Evolutionary conservation across 2,329 filamentous ascomycete genomes (phyloP), one percentile per base, ranked within the genome.

Genomic region (Colletotrichum sp.): DNA sequence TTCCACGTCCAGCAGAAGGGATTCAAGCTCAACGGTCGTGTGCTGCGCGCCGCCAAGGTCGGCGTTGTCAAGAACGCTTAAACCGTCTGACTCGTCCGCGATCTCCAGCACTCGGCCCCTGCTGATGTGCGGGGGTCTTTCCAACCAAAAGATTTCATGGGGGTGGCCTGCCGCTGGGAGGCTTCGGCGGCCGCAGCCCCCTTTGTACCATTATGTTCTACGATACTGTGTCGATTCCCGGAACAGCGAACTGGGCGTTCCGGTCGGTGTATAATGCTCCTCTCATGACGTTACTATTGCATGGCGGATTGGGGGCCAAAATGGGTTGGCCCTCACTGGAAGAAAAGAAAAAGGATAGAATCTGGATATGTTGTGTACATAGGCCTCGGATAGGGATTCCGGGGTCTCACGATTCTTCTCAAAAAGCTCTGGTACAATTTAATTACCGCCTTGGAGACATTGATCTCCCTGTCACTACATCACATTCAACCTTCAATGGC

Each of bases 1-100:
- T 97, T 99, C 88, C 93, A 94, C 84, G 95, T 95, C 66, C 96
- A 99, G 90, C 95, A 95, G 86, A 99, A 98, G 90, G 97, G 97
- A 70, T 99, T 98, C 89, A 93, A 92, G 86, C 92, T 99, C 79
- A 99, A 99, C 84, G 96, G 96, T 76, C 91, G 97, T 77, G 90
- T 98, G 73, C 87, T 99, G 82, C 92, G 97, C 85, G 95, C 96
- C 78, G 95, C 96, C 83, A 98, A 99, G 91, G 96, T 99, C 78
- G 96, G 96, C 83, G 96, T 98, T 74, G 96, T 98, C 79, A 98
- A 97, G 91, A 98, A 97, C 88, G 84, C 85, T 80, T 88, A 87
- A 84, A 74, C 64, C 8, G 15, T 24, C 28, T 44, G 8, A 21
- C 44, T 36, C 13, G 34, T 21, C 8, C 15, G 24, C 24, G 24